phyloP scores from a whole-genome alignment of 495 filamentous ascomycete genomes.

The Oleoguttula mirabilis region DNA sequence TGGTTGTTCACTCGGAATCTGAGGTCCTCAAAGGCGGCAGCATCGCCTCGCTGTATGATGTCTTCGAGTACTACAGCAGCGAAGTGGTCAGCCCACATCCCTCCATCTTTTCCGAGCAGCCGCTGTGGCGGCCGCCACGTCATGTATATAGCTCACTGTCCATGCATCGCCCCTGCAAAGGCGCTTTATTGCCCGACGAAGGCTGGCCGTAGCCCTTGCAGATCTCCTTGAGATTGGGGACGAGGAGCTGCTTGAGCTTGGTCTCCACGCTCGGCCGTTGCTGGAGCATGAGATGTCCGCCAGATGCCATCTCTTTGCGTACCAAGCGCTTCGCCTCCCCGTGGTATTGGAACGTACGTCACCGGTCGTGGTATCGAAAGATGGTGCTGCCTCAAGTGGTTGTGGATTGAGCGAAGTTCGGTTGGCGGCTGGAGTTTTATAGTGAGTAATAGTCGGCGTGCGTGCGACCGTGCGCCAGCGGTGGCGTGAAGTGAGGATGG shows the following conservation, averaged over 20 bases:
- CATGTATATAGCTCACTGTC: slow-evolving; percentile 46
- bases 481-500: neutral
- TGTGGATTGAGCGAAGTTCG: no score
- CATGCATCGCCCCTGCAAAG: slow-evolving; percentile 64
- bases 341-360: no score
- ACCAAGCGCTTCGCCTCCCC: no score
- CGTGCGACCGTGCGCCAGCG: no score
- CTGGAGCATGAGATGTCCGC: slow-evolving; percentile 26
- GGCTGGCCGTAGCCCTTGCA: slow-evolving; percentile 55
- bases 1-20: slow-evolving; percentile 11
- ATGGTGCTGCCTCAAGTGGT: no score
- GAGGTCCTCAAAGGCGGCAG: slow-evolving; percentile 15
- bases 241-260: slow-evolving; percentile 49
- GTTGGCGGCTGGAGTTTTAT: no score
- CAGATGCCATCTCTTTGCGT: slow-evolving; percentile 36
- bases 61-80: slow-evolving; percentile 20
- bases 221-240: slow-evolving; percentile 61
- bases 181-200: slow-evolving; percentile 68
- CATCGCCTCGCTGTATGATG: slow-evolving; percentile 26
- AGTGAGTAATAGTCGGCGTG: no score
- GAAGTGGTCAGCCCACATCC: neutral
- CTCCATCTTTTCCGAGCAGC: neutral
- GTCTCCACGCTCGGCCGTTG: slow-evolving; percentile 31
- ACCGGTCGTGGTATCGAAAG: no score
- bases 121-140: no score